Evolutionary conservation across 441 rosid genomes (phyloP), one percentile per base, ranked within the genome.

Genomic region (Mallotus repandus): DNA sequence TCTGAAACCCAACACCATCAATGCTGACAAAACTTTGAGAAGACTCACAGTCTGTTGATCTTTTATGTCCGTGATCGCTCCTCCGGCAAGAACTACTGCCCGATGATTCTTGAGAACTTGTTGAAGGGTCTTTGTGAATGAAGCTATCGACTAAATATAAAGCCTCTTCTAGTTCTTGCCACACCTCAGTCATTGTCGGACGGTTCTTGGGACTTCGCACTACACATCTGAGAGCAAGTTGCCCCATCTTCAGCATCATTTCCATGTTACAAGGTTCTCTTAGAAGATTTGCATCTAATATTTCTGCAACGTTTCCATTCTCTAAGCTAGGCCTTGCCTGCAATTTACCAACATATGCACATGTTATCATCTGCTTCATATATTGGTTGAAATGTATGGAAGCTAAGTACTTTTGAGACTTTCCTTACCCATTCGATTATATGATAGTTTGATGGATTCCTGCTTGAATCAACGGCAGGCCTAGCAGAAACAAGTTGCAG

Each of bases 171-270:
- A 88, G 81, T 70, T 90, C 86, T 75, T 82, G 83, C 82, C 83
- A 81, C 38, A 90, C 89, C 69, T 73, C 84, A 60, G 82, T 76
- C 89, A 88, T 87, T 11, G 86, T 80, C 5, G 90, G 91, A 16
- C 88, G 85, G 56, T 83, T 72, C 70, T 80, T 87, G 4, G 91
- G 90, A 18, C n/a, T 59, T 69, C 79, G 76, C 18, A 65, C 88
- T 1, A 75, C 86, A 68, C 91, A 87, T 80, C 81, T 80, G 4
- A 86, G 83, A 21, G 83, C 82, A 58, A 86, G 89, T 76, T 81
- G 75, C 32, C 89, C 92, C 89, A 90, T 83, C 76, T 85, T 87
- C 55, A 87, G 80, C 91, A 84, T 88, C 60, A 84, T 71, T 45
- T 80, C 83, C 83, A 77, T 83, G 66, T 87, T 81, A 74, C 91